phyloP scores from a whole-genome alignment of 2,329 filamentous ascomycete species.

The Diaporthe citrichinensis region DNA sequence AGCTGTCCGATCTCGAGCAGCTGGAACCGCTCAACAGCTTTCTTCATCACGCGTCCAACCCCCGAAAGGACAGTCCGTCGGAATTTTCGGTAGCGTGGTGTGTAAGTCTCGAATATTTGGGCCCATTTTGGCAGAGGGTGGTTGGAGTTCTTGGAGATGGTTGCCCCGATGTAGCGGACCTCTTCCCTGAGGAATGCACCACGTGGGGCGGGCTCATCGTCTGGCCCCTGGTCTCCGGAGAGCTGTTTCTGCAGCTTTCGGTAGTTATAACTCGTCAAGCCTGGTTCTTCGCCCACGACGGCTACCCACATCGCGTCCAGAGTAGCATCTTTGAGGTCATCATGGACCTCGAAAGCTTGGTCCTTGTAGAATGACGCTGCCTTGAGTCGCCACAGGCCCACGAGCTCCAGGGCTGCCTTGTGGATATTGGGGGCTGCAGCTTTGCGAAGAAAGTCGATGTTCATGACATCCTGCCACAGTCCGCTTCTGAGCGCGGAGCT shows the following conservation, averaged over 20 bases:
- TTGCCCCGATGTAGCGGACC: constrained; percentile 6
- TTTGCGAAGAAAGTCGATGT: constrained; percentile 48
- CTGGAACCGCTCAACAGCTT: constrained; percentile 44
- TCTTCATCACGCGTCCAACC: constrained; percentile 44
- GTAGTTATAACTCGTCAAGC: constrained; percentile 47
- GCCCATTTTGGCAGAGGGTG: neutral
- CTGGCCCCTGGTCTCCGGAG: constrained; percentile 49
- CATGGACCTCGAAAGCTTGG: constrained; percentile 49
- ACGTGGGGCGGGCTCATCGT: constrained; percentile 46
- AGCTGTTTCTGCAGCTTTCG: constrained; percentile 41
- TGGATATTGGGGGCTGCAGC: constrained; percentile 49
- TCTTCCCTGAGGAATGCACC: constrained; percentile 25
- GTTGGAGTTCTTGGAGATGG: constrained; percentile 22
- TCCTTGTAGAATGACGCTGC: constrained; percentile 42
- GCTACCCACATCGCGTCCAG: constrained; percentile 57
- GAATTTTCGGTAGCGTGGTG: constrained; percentile 42
- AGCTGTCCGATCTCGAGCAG: constrained; percentile 41
- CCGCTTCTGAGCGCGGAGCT: constrained; percentile 51
- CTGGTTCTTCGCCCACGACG: constrained; percentile 53
- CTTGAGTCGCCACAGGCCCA: constrained; percentile 50
- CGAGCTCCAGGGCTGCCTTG: constrained; percentile 44
- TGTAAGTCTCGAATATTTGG: constrained; percentile 36
- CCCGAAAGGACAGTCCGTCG: constrained; percentile 43
- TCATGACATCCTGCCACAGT: constrained; percentile 52
- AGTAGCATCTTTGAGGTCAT: constrained; percentile 53